phyloP scores from a whole-genome alignment of 495 filamentous ascomycete species.

The Annulohypoxylon moriforme region DNA sequence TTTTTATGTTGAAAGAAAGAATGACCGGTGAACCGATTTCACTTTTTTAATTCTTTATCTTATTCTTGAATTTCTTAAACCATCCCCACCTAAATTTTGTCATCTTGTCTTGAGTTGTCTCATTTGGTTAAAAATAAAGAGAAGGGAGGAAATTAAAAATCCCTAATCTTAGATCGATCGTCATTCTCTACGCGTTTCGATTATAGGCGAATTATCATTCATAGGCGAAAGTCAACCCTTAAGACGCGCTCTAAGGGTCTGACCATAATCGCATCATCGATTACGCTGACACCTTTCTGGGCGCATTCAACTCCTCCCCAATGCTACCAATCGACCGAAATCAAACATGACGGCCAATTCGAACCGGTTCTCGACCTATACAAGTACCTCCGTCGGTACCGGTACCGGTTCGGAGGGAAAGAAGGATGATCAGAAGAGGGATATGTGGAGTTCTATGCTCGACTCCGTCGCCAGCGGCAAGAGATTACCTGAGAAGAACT shows the following conservation, averaged over 20 bases:
- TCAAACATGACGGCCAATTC: conserved; percentile 65
- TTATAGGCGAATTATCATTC: conserved; percentile 2
- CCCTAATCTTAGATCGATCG: conserved; percentile 17
- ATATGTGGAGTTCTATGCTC: conserved; percentile 95
- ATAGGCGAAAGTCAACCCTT: conserved; percentile 13
- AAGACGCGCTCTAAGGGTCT: conserved; percentile 44
- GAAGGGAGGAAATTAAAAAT: conserved; percentile 11
- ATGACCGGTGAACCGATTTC: conserved; percentile 19
- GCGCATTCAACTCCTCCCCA: conserved; percentile 31
- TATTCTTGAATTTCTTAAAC: conserved; percentile 7
- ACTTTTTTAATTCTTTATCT: conserved; percentile 18
- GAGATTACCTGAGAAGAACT: conserved; percentile 89
- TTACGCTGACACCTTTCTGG: conserved; percentile 2
- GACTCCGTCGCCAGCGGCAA: conserved; percentile 91
- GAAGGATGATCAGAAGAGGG: conserved; percentile 81
- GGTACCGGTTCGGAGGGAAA: conserved; percentile 53
- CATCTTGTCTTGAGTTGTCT: conserved; percentile 19
- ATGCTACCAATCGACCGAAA: conserved; percentile 42
- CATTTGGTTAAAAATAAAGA: conserved; percentile 24
- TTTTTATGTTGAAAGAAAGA: conserved; percentile 29
- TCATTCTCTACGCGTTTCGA: conserved; percentile 36
- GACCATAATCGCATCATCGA: conserved; percentile 30
- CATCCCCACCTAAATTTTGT: conserved; percentile 2
- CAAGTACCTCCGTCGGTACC: conserved; percentile 58
- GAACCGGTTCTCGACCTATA: conserved; percentile 67